Evolutionary conservation across 345 rosid species (phyloP).

Genomic region (Firmiana major): DNA sequence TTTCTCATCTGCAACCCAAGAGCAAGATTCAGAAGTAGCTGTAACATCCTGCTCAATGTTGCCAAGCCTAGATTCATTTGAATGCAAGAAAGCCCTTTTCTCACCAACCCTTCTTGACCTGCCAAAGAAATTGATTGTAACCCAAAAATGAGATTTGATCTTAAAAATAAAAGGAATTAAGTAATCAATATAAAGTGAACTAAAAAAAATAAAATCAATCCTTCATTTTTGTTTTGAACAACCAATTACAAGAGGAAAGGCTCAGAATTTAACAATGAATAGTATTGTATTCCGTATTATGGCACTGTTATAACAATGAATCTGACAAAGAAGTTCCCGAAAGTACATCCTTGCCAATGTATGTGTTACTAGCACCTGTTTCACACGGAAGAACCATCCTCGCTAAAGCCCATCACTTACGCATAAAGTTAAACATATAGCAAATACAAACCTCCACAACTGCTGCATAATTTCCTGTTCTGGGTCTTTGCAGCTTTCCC

Average conservation of each 20-base stretch:
- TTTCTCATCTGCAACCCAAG: slow-evolving; percentile 68
- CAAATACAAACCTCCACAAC: slow-evolving; percentile 60
- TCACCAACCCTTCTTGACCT: slow-evolving; percentile 47
- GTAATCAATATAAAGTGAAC: background rate
- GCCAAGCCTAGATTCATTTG: slow-evolving; percentile 36
- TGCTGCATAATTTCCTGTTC: slow-evolving; percentile 51
- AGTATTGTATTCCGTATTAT: background rate
- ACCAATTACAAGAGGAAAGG: background rate
- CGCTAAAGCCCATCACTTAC: background rate
- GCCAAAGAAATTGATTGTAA: background rate
- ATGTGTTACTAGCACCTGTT: background rate
- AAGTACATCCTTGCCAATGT: background rate
- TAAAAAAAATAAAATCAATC: background rate
- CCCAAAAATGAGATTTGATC: background rate
- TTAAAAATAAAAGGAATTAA: background rate
- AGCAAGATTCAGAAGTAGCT: slow-evolving; percentile 71
- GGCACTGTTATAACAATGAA: background rate
- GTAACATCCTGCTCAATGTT: slow-evolving; percentile 46
- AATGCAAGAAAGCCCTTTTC: slow-evolving; percentile 31
- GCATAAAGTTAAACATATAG: slow-evolving; percentile 9
- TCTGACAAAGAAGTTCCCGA: background rate
- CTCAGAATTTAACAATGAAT: background rate
- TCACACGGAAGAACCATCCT: background rate
- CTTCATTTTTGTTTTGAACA: background rate
- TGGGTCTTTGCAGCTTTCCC: slow-evolving; percentile 71